Evolutionary conservation across 2,329 filamentous ascomycete species (phyloP).

Genomic region (Phyllosticta capitalensis): DNA sequence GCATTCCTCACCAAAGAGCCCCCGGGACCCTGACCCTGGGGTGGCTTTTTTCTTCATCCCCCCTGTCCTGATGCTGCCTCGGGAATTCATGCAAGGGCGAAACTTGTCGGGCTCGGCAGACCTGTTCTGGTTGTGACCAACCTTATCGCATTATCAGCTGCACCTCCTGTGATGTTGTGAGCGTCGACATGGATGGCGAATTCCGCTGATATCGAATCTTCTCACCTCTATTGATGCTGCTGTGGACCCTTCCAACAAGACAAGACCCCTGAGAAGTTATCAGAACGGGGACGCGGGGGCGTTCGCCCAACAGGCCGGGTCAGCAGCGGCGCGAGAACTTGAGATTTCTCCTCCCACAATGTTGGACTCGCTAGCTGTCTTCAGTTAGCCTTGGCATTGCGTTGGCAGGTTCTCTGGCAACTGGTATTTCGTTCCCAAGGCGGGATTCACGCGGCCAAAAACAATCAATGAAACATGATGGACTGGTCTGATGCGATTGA

Average conservation of each 20-base stretch:
- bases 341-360: background rate
- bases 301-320: background rate
- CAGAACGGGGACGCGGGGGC: background rate
- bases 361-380: background rate
- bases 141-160: background rate
- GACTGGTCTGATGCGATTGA: no score
- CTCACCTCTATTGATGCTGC: background rate
- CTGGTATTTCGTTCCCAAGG: background rate
- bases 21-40: background rate
- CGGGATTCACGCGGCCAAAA: background rate
- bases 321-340: background rate
- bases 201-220: background rate
- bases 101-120: background rate
- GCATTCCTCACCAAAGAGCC: background rate
- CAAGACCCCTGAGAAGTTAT: background rate
- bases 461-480: background rate
- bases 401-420: background rate
- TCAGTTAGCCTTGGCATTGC: background rate
- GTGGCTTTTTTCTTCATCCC: background rate
- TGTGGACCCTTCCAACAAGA: background rate
- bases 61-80: background rate
- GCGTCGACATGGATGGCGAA: background rate
- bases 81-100: background rate
- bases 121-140: background rate
- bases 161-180: background rate